Evolutionary conservation across 257 asterid genomes (phyloP).

Genomic region (Haberlea rhodopensis): DNA sequence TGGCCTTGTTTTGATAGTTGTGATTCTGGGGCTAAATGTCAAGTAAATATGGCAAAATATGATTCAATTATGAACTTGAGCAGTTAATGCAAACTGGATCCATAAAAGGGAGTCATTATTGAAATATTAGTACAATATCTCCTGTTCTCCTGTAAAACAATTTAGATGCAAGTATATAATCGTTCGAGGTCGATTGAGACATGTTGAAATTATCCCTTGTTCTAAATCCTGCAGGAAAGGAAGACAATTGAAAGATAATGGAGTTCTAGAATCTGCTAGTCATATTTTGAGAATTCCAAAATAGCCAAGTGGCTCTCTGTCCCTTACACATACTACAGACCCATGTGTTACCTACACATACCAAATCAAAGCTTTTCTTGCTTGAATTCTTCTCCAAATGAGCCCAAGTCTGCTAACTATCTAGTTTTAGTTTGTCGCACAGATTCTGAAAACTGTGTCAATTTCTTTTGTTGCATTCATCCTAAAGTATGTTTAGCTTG

Average conservation of each 20-base stretch:
- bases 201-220: neutral
- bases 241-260: neutral
- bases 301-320: neutral
- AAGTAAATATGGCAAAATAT: neutral
- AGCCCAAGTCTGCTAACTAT: neutral
- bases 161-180: too few relatives aligned
- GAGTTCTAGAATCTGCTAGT: constrained; percentile 12
- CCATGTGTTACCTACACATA: neutral
- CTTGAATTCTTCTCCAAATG: neutral
- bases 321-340: neutral
- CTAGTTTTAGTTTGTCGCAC: neutral
- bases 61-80: neutral
- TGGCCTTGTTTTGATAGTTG: neutral
- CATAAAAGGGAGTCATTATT: too few relatives aligned
- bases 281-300: constrained; percentile 9
- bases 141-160: too few relatives aligned
- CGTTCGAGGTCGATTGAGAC: too few relatives aligned
- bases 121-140: too few relatives aligned
- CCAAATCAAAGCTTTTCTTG: neutral
- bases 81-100: neutral
- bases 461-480: neutral
- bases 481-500: neutral
- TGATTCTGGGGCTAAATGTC: neutral
- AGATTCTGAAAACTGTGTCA: neutral
- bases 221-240: neutral